These are phyloP conservation scores for Selenicereus undatus DNA, from an alignment of 148 eudicot species.

Conservation along the genomic window DNA sequence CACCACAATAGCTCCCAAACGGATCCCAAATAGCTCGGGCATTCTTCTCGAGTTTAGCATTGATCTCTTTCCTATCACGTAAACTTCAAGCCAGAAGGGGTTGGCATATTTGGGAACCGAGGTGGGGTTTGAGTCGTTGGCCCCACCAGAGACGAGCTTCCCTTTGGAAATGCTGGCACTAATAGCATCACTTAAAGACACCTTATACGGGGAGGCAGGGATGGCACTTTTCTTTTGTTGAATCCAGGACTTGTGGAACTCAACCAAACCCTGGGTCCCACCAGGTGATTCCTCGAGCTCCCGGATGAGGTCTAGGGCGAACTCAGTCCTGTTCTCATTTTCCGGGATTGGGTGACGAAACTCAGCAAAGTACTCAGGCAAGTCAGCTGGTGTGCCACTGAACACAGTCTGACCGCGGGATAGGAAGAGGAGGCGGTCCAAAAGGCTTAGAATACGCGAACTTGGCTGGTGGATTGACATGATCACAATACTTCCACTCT, in stretches of 20 bases:
- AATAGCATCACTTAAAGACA: slow-evolving; percentile 60
- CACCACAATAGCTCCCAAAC: slow-evolving; percentile 58
- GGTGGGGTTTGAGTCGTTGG: slow-evolving; percentile 37
- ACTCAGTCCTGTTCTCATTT: slow-evolving; percentile 61
- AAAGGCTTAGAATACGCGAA: slow-evolving; percentile 45
- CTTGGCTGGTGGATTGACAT: slow-evolving; percentile 87
- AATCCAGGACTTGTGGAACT: slow-evolving; percentile 61
- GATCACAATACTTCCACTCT: slow-evolving; percentile 76
- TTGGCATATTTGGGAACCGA: slow-evolving; percentile 63
- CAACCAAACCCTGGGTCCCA: slow-evolving; percentile 47
- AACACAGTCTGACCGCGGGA: slow-evolving; percentile 74
- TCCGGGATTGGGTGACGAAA: slow-evolving; percentile 64
- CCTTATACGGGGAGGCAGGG: slow-evolving; percentile 15
- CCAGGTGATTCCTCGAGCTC: slow-evolving; percentile 53
- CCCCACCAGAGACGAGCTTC: slow-evolving; percentile 63
- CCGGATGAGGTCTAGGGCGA: slow-evolving; percentile 67
- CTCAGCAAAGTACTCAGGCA: slow-evolving; percentile 52
- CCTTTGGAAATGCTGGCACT: slow-evolving; percentile 77
- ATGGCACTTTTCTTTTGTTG: slow-evolving; percentile 10
- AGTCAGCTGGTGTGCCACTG: slow-evolving; percentile 41
- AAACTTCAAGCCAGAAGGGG: slow-evolving; percentile 67
- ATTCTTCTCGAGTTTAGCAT: slow-evolving; percentile 53
- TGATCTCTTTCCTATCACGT: slow-evolving; percentile 63
- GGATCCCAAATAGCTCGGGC: slow-evolving; percentile 67
- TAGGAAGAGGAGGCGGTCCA: slow-evolving; percentile 60